Conservation (phyloP, 768 basidiomycete genomes). For the Termitomyces heimii region DNA sequence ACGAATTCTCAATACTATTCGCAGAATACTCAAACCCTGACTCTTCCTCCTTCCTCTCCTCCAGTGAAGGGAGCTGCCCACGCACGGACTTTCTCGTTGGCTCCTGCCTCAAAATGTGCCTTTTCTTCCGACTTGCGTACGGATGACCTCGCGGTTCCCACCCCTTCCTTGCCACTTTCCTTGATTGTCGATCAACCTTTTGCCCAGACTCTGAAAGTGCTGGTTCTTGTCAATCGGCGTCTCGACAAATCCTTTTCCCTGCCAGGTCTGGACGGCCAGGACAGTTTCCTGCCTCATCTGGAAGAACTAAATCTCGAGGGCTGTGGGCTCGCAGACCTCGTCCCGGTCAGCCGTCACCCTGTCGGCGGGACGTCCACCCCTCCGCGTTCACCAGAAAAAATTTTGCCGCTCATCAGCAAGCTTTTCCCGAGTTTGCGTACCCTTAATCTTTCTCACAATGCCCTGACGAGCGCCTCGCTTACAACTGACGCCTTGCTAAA, state of each 20-base stretch:
- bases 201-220: constrained; percentile 47
- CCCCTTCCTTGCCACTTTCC: constrained; percentile 62
- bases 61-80: constrained; percentile 47
- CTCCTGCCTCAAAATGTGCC: constrained; percentile 23
- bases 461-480: constrained; percentile 49
- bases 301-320: constrained; percentile 75
- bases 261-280: constrained; percentile 31
- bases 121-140: constrained; percentile 13
- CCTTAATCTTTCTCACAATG: constrained; percentile 75
- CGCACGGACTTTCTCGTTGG: constrained; percentile 56
- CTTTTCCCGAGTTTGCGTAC: constrained; percentile 68
- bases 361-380: constrained; percentile 29
- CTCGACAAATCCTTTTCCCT: constrained; percentile 60
- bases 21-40: constrained; percentile 49
- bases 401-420: constrained; percentile 52
- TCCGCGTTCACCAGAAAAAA: constrained; percentile 41
- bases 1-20: constrained; percentile 57
- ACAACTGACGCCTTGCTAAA: constrained; percentile 38
- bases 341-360: constrained; percentile 39
- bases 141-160: constrained; percentile 52
- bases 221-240: constrained; percentile 60
- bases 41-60: constrained; percentile 56
- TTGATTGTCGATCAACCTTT: constrained; percentile 57
- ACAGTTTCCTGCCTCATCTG: constrained; percentile 50
- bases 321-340: constrained; percentile 58